Evolutionary conservation across 805 yeast genomes (phyloP), one percentile per base, ranked within the genome.

Genomic region (Ogataea methylovora): DNA sequence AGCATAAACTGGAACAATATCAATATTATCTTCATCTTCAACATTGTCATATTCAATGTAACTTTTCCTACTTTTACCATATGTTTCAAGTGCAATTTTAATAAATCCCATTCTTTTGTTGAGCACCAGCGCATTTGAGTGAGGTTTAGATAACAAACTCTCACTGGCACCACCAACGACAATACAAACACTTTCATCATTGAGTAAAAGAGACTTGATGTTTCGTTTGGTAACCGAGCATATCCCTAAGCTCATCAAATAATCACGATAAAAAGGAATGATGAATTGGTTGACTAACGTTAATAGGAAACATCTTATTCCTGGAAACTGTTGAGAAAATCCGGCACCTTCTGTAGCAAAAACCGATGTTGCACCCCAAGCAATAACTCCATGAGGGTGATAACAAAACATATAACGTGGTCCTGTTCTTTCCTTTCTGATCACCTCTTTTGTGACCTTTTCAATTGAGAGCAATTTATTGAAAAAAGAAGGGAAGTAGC

Each of bases 131-230:
- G 82, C 81, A 35, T 73, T 71, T 44, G 76, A 71, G 8, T 76
- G 74, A 0, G 82, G 78, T 35, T 66, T 63, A 5, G 84, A 74
- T 19, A 84, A 54, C 24, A 92, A 63, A 1, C 94, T 77, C 50
- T 92, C 98, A 39, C 86, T 83, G 0, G 97, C 97, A 0, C 98
- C 98, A 2, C 98, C 98, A 17, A 92, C 79, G 1, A 92, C 97
- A 38, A 92, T 79, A 41, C 90, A 83, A 10, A 88, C 81, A 2
- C 94, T 83, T 45, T 75, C 79, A 43, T 80, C 76, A 37, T 76
- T 71, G 34, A 54, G 58, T 31, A 92, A 65, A 19, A 85, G 65
- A 18, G 78, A 68, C 40, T 71, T 60, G 29, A 92, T 82, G 43
- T 88, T 86, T 30, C 63, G 65, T 35, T 77, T 79, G 0, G 87